Evolutionary conservation across 2,329 filamentous ascomycete species (phyloP), one percentile per base, ranked within the genome.

Genomic region (Beauveria sp.): DNA sequence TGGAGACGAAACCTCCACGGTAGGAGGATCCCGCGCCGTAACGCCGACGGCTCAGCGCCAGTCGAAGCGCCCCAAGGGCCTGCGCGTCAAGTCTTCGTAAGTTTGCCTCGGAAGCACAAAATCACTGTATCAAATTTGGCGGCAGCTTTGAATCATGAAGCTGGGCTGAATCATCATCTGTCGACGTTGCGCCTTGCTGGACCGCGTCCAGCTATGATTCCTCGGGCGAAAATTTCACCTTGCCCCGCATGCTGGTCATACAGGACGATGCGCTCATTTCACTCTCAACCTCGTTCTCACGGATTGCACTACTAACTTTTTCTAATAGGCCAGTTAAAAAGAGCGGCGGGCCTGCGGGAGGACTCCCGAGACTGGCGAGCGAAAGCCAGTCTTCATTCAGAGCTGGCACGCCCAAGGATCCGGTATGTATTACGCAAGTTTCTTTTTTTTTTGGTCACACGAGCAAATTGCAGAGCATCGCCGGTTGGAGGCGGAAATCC

Each of bases 41-140:
- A 88, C 86, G 38, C 86, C 86, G 7, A 78, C 74, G 60, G 76
- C 80, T 49, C 76, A 80, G 60, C 82, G 81, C 46, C 78, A 83
- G 38, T 73, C 77, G 63, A 87, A 86, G 78, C 86, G 82, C 73
- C 76, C 79, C 55, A 82, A 84, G 70, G 81, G 85, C 45, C 78
- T 84, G 63, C 85, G 86, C 66, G 81, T 88, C 70, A 89, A 89
- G 75, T 83, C 81, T 72, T 89, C 87, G 86, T 87, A 77, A 82
- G 85, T 86, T 64, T 66, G 4, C 38, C 26, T 55, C 47, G 8
- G 18, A 26, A 18, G 7, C 18, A 20, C 42, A n/a, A 14, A 14
- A 28, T 40, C 6, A 22, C 10, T n/a, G 38, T 20, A 24, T 18
- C 18, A n/a, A 24, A 8, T n/a, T 18, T 12, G 4, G 14, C 22